Evolutionary conservation across 2,329 filamentous ascomycete genomes (phyloP).

Genomic region (Gaeumannomyces tritici): DNA sequence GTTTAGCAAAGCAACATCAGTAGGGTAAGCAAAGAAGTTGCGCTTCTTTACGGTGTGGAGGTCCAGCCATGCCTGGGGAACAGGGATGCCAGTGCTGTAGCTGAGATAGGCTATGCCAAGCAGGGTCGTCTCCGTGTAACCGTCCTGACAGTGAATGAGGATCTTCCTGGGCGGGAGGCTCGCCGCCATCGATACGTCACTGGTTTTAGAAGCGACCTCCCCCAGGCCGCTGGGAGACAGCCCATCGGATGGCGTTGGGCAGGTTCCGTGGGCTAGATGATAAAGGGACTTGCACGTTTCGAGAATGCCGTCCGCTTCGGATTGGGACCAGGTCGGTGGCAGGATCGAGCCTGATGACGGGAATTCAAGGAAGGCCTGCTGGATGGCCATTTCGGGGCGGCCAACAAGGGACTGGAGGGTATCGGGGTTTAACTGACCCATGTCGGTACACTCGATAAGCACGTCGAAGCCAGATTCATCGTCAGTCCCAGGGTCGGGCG

Average conservation of each 20-base stretch:
- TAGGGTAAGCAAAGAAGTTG: constrained; percentile 94
- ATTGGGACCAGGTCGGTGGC: constrained; percentile 72
- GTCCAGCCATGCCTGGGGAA: constrained; percentile 79
- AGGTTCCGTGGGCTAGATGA: constrained; percentile 61
- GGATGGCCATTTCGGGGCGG: constrained; percentile 32
- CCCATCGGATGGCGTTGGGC: constrained; percentile 26
- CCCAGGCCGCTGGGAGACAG: constrained; percentile 25
- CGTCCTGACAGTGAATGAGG: constrained; percentile 87
- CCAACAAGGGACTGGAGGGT: constrained; percentile 55
- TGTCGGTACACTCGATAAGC: constrained; percentile 79
- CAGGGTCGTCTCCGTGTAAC: constrained; percentile 90
- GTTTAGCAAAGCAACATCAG: constrained; percentile 75
- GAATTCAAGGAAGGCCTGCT: constrained; percentile 56
- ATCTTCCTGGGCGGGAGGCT: constrained; percentile 49
- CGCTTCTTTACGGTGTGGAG: constrained; percentile 72
- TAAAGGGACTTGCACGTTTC: constrained; percentile 88
- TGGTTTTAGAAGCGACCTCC: constrained; percentile 47
- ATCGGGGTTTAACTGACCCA: constrained; percentile 66
- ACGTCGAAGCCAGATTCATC: constrained; percentile 66
- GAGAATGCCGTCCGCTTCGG: constrained; percentile 74
- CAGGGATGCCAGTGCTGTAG: constrained; percentile 73
- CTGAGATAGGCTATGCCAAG: constrained; percentile 87
- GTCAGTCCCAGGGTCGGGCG: constrained; percentile 56
- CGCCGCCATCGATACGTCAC: constrained; percentile 9
- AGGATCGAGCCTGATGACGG: constrained; percentile 91